Conservation (phyloP, 2,329 filamentous ascomycete species). For the Acrocalymma vagum region DNA sequence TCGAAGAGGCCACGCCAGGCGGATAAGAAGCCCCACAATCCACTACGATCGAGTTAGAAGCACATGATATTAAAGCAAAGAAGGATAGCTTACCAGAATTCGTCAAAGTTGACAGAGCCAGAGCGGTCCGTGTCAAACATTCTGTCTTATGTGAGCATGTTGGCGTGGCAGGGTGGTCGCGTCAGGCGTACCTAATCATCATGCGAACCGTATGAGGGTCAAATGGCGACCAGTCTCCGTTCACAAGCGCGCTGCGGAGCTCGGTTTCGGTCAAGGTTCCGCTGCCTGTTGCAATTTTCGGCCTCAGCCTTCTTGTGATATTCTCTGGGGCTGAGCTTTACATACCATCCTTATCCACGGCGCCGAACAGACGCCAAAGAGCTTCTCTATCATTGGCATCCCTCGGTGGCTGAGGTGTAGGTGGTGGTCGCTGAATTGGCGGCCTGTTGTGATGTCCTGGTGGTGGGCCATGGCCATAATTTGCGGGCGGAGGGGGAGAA, state of each 20-base stretch:
- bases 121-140: conserved; percentile 97
- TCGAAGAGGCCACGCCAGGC: conserved; percentile 96
- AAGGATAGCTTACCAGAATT: conserved; percentile 73
- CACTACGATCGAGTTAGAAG: conserved; percentile 56
- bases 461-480: conserved; percentile 62
- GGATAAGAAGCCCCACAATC: conserved; percentile 93
- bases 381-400: conserved; percentile 72
- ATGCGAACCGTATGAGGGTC: conserved; percentile 93
- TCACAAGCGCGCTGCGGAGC: conserved; percentile 89
- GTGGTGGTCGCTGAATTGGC: conserved; percentile 57
- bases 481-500: conserved; percentile 57
- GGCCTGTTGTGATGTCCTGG: conserved; percentile 73
- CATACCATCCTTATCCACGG: conserved; percentile 85
- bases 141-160: conserved; percentile 45
- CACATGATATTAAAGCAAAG: no score
- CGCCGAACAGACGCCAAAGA: conserved; percentile 84
- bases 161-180: not conserved
- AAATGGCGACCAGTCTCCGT: conserved; percentile 95
- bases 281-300: conserved; percentile 60
- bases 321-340: not conserved
- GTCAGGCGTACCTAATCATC: conserved; percentile 75
- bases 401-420: conserved; percentile 59
- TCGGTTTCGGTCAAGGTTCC: conserved; percentile 87
- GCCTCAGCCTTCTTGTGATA: not conserved
- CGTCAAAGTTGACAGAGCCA: conserved; percentile 90